Conservation (phyloP, 331 rosid species). For the Arachis monticola region DNA sequence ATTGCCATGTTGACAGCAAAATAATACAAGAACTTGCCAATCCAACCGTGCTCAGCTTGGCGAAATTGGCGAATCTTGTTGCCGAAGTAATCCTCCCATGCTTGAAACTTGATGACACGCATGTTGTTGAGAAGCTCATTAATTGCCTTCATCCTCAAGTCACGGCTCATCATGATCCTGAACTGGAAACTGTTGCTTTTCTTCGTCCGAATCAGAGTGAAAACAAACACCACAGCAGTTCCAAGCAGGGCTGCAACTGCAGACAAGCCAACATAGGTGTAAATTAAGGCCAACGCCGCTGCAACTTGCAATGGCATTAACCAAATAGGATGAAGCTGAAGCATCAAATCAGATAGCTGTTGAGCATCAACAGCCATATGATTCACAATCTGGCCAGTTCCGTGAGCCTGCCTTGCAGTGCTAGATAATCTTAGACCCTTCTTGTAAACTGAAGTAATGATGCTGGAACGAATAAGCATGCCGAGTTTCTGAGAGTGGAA, state of each 20-base stretch:
- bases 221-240: conserved; percentile 20
- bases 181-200: conserved; percentile 65
- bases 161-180: conserved; percentile 75
- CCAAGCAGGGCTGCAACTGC: conserved; percentile 54
- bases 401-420: conserved; percentile 80
- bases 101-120: conserved; percentile 91
- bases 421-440: conserved; percentile 75
- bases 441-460: conserved; percentile 71
- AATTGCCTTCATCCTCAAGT: conserved; percentile 82
- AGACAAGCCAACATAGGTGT: conserved; percentile 55
- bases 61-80: conserved; percentile 67
- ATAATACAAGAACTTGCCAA: conserved; percentile 75
- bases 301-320: conserved; percentile 76
- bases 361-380: conserved; percentile 96
- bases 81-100: conserved; percentile 88
- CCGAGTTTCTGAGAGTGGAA: conserved; percentile 79
- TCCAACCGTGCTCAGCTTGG: conserved; percentile 68
- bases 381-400: conserved; percentile 85
- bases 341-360: conserved; percentile 81
- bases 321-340: conserved; percentile 80
- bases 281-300: conserved; percentile 60
- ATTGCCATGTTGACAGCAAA: conserved; percentile 55
- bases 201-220: conserved; percentile 44
- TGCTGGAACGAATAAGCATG: conserved; percentile 72
- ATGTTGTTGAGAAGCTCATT: conserved; percentile 85